Base-by-base conservation (phyloP, 2,329 filamentous ascomycete genomes). In the Colletotrichum australisinense region DNA sequence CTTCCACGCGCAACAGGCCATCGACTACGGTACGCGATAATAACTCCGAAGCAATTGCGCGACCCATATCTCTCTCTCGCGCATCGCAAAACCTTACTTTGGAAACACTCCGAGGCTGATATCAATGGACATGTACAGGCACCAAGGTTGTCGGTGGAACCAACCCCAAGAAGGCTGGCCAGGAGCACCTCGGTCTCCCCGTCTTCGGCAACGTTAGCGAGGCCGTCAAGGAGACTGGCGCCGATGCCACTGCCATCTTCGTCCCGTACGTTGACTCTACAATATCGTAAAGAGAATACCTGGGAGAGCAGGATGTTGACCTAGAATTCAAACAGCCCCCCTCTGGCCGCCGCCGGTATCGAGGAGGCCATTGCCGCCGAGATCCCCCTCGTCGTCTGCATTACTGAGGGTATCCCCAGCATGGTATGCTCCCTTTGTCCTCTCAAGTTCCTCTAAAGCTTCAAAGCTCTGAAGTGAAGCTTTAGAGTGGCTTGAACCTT, bases 61-160 rank as follows among this genome's bases (percentile, higher is more conserved):
- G 9, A 11, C 14, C 38, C 22, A 63, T 49, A 26, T 24, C 32
- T 64, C n/a, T 12, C 28, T 11, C 2, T 11, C 62, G 57, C 66
- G 14, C 42, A 63, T 42, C 32, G 38, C 55, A 56, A 64, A 32
- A n/a, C 28, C 38, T 63, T 19, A 8, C 16, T 42, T 42, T 16
- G 19, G 42, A 46, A 57, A 57, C 38, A 74, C 53, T 26, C 42
- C 64, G 55, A 63, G 46, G 80, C 82, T 83, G 78, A 84, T 78
- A 66, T 77, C 57, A 53, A 42, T 53, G 66, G 73, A 66, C 76
- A n/a, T 22, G 19, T 69, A 75, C 80, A 97, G 95, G 96, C 84
- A 99, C 97, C 80, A 96, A 98, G 84, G 95, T 99, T 78, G 95
- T 99, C 78, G 97, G 97, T 84, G 97, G 97, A 83, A 98, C 96